Base-by-base conservation (phyloP, 1,139 yeast genomes). In the Scheffersomyces insectosa region DNA sequence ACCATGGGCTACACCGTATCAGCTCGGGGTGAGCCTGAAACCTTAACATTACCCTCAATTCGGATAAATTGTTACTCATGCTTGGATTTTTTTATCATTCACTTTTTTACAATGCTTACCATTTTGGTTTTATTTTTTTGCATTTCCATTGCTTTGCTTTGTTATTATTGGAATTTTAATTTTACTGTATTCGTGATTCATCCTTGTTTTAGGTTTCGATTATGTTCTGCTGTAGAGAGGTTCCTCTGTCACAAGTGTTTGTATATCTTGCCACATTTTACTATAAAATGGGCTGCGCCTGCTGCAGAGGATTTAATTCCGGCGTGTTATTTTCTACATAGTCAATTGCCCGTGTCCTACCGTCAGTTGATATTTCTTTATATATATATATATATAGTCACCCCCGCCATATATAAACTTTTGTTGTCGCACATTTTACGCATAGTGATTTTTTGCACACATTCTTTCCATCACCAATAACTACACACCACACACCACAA, bases 401-500 rank as follows among this genome's bases (percentile, higher is more conserved):
- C 23, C 15, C 34, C 33, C 13, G 16, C 15, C 33, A 30, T n/a
- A 31, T 14, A 31, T 31, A 31, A 31, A 30, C 33, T 14, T 20
- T 20, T 7, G 25, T 20, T 20, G 25, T 20, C 25, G 25, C 25
- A 20, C 25, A 20, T 20, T 20, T 20, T 20, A 20, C 25, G 25
- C 25, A 6, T 20, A 20, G 25, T 20, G 25, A 20, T 20, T 20
- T 20, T 20, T 20, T 20, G 25, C 25, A 20, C 25, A 20, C 25
- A 5, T 20, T 20, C 25, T 20, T 20, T 20, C 7, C 25, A 20
- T 20, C 25, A 20, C 25, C 25, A 20, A 20, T 5, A 16, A 20
- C 25, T 5, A 20, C 25, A 20, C 25, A 20, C 29, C 7, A 28
- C 38, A 20, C 25, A 20, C 15, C 34, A 42, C 37, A 44, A 72